phyloP scores from a whole-genome alignment of 805 yeast species.

The Schizosaccharomyces octosporus region DNA sequence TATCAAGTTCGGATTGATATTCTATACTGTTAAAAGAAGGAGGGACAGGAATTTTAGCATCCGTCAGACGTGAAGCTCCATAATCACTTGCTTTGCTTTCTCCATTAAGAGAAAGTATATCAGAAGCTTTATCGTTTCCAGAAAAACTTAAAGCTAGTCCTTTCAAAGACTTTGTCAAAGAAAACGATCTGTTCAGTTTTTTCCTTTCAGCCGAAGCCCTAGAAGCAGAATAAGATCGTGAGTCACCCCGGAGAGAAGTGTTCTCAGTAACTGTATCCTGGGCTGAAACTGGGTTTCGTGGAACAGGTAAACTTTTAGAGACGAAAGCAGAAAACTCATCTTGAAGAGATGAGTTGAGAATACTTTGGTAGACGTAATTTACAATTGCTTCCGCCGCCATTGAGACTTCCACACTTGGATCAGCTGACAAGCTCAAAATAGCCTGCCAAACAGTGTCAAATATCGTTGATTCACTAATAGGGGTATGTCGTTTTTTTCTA shows the following conservation, averaged over 20 bases:
- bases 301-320: constrained; percentile 1
- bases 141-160: constrained; percentile 8
- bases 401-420: constrained; percentile 65
- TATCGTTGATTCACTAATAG: constrained; percentile 20
- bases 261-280: neutral
- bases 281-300: neutral
- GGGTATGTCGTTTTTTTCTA: neutral
- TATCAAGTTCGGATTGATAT: neutral
- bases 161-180: constrained; percentile 10
- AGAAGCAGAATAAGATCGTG: neutral
- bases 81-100: neutral
- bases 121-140: constrained; percentile 1
- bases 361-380: constrained; percentile 40
- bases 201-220: constrained; percentile 2
- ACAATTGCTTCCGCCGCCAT: constrained; percentile 47
- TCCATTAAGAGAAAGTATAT: neutral
- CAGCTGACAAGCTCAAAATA: constrained; percentile 52
- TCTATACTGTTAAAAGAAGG: neutral
- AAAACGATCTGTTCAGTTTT: constrained; percentile 10
- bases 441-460: constrained; percentile 77
- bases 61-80: neutral
- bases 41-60: neutral
- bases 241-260: constrained; percentile 1
- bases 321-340: constrained; percentile 29
- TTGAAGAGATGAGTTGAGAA: constrained; percentile 41